Conservation (phyloP, 345 rosid genomes). For the Nasturtium officinale region DNA sequence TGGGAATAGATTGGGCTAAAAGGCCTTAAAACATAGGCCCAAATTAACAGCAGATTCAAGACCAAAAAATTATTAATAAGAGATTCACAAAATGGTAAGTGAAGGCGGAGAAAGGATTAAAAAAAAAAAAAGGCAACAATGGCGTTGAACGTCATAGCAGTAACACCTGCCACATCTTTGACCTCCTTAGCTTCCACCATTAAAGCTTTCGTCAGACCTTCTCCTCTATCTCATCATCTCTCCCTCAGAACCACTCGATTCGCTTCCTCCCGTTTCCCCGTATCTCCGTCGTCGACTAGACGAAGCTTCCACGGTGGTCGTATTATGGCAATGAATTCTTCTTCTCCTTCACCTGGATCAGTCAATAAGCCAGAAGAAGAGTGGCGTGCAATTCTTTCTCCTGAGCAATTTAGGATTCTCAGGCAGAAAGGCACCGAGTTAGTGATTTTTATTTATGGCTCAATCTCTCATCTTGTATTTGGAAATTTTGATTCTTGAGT, state of each 20-base stretch:
- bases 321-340: constrained; percentile 51
- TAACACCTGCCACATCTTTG: constrained; percentile 41
- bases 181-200: constrained; percentile 32
- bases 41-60: background rate
- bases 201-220: constrained; percentile 19
- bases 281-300: constrained; percentile 23
- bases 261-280: background rate
- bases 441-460: background rate
- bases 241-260: constrained; percentile 1
- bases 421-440: constrained; percentile 93
- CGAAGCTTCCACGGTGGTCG: constrained; percentile 56
- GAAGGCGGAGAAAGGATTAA: background rate
- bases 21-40: constrained; percentile 10
- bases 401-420: constrained; percentile 80
- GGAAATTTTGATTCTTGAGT: background rate
- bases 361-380: constrained; percentile 82
- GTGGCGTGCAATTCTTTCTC: constrained; percentile 85
- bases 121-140: constrained; percentile 22
- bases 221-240: constrained; percentile 15
- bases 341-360: constrained; percentile 53
- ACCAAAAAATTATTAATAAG: no score
- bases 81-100: background rate
- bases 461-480: background rate
- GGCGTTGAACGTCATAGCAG: constrained; percentile 50
- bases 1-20: background rate